Evolutionary conservation across 768 basidiomycete species (phyloP).

Genomic region (Amanita pseudoporphyria): DNA sequence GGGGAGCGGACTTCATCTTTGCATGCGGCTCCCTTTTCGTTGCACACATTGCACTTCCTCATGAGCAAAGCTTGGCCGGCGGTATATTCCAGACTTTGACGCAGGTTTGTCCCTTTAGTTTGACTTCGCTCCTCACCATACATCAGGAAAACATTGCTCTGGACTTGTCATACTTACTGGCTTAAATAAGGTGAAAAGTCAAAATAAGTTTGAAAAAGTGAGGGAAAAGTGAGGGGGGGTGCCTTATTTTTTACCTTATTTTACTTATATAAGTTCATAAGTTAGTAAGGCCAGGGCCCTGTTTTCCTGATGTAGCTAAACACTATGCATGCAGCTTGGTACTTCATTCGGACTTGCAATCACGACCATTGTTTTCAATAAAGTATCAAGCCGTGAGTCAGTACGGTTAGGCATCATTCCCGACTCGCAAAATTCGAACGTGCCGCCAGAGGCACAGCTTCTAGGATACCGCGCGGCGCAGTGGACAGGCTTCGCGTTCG

Average conservation of each 20-base stretch:
- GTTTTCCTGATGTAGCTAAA: no score
- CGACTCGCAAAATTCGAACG: conserved; percentile 28
- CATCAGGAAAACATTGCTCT: no score
- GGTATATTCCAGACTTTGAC: conserved; percentile 74
- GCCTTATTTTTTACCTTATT: no score
- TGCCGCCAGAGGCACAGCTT: no score
- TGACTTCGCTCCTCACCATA: neutral
- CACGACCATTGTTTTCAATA: conserved; percentile 6
- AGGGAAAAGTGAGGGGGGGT: no score
- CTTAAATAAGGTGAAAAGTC: no score
- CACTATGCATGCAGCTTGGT: neutral
- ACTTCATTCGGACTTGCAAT: conserved; percentile 18
- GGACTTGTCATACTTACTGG: no score
- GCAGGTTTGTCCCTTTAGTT: conserved; percentile 42
- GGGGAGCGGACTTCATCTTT: conserved; percentile 77
- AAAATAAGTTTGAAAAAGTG: no score
- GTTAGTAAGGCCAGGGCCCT: no score
- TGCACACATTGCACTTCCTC: conserved; percentile 50
- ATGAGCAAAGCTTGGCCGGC: conserved; percentile 70
- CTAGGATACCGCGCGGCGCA: conserved; percentile 54
- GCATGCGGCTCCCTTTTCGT: conserved; percentile 66
- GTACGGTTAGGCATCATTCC: neutral
- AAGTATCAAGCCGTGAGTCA: neutral
- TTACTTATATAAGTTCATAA: no score
- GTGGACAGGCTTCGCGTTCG: conserved; percentile 59